Percentiles rank a stretch among this genome's conserved stretches.
phyloP scores from a whole-genome alignment of 2,329 filamentous ascomycete species.

The Fusarium anguioides region DNA sequence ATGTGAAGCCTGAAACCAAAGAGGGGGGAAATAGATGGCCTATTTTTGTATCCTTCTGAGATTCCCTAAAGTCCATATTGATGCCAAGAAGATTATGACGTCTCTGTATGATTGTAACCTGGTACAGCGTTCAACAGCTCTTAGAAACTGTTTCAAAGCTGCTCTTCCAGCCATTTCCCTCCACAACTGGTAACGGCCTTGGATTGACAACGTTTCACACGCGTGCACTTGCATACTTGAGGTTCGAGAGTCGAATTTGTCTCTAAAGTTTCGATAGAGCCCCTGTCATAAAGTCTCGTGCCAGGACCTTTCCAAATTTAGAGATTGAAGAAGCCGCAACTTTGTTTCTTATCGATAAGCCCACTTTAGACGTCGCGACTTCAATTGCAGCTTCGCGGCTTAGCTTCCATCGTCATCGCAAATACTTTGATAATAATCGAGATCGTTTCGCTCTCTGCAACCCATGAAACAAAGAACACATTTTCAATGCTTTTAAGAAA shows the following conservation, averaged over 20 bases:
- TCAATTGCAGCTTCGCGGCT: constrained; percentile 13
- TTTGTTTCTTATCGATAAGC: constrained; percentile 39
- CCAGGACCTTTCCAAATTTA: constrained; percentile 7
- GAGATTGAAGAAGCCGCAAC: constrained; percentile 8
- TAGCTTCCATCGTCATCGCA: constrained; percentile 13
- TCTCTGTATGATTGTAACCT: constrained; percentile 5
- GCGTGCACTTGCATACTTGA: constrained; percentile 24
- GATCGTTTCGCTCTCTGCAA: neutral
- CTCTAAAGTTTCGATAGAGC: constrained; percentile 12
- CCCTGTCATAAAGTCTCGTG: constrained; percentile 14
- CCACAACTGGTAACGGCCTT: neutral
- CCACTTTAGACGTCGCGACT: constrained; percentile 31
- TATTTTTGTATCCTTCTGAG: neutral
- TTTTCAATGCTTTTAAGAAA: constrained; percentile 26
- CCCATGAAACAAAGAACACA: neutral
- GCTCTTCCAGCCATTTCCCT: neutral
- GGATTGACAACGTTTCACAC: constrained; percentile 17
- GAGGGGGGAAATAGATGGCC: neutral
- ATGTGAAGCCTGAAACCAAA: neutral
- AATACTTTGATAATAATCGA: neutral
- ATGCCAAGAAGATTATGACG: constrained; percentile 2
- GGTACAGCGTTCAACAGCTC: neutral
- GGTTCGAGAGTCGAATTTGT: constrained; percentile 9
- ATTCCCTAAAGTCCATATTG: neutral
- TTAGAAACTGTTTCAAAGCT: neutral